phyloP scores from a whole-genome alignment of 345 rosid genomes.

The Citrus maxima region DNA sequence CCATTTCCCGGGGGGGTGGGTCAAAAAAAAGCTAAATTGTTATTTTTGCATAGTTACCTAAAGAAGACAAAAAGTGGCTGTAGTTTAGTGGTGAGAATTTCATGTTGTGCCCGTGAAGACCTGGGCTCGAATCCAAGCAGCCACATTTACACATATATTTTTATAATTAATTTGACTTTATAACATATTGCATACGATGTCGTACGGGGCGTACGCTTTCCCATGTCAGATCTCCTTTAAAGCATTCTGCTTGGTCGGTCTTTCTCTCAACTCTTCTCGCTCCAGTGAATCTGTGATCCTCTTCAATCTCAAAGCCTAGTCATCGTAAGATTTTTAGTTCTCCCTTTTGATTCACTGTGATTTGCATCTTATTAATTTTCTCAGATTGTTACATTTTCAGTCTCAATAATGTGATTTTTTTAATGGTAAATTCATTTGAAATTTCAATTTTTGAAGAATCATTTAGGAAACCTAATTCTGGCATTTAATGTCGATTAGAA shows the following conservation, averaged over 20 bases:
- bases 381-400: not conserved
- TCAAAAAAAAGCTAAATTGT: too few relatives aligned
- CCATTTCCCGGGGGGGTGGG: too few relatives aligned
- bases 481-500: not conserved
- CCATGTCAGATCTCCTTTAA: too few relatives aligned
- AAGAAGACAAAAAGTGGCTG: slow-evolving; percentile 29
- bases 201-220: too few relatives aligned
- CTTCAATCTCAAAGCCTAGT: not conserved
- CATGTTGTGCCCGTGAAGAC: slow-evolving; percentile 64
- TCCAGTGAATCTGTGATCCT: not conserved
- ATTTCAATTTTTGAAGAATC: not conserved
- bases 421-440: not conserved
- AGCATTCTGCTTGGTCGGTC: not conserved
- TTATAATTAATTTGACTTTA: too few relatives aligned
- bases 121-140: slow-evolving; percentile 73
- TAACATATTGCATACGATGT: too few relatives aligned
- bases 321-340: not conserved
- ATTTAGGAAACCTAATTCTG: not conserved
- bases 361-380: not conserved
- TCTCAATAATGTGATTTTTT: not conserved
- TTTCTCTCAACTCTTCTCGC: not conserved
- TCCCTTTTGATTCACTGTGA: not conserved
- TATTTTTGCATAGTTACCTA: too few relatives aligned
- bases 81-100: slow-evolving; percentile 72
- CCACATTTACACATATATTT: slow-evolving; percentile 16